A percentile compares a stretch with the other conserved stretches of the same genome.
Conservation (phyloP, 2,329 filamentous ascomycete genomes). For the Fusarium pseudoanthophilum region DNA sequence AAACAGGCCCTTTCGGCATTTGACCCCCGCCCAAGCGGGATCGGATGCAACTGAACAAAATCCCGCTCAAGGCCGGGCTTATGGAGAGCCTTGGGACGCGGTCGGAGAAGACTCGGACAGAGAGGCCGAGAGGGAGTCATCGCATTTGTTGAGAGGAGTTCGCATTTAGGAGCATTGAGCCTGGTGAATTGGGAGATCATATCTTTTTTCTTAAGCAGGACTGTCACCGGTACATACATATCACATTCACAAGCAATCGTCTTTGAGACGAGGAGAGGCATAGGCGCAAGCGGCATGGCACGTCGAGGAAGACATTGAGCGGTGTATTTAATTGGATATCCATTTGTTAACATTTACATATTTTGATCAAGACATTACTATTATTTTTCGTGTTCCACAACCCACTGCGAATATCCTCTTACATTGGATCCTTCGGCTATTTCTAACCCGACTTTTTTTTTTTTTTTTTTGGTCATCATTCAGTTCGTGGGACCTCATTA, state of each 20-base stretch:
- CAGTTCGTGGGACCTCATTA: background rate
- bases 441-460: background rate
- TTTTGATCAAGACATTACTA: conserved; percentile 15
- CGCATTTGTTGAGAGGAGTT: conserved; percentile 38
- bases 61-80: conserved; percentile 35
- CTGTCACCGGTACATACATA: conserved; percentile 17
- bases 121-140: conserved; percentile 22
- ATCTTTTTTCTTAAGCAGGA: conserved; percentile 7
- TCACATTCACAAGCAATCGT: conserved; percentile 21
- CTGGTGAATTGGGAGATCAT: conserved; percentile 15
- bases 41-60: conserved; percentile 14
- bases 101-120: conserved; percentile 26
- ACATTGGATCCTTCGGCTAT: conserved; percentile 10
- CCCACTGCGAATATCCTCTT: background rate
- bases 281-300: conserved; percentile 29
- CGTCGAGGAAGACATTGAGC: conserved; percentile 25
- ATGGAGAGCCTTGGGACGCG: conserved; percentile 21
- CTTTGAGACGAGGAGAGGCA: conserved; percentile 21
- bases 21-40: conserved; percentile 26
- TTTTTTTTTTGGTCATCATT: background rate
- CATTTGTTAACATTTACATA: conserved; percentile 38
- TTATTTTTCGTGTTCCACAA: conserved; percentile 1
- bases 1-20: conserved; percentile 21
- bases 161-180: conserved; percentile 11
- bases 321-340: conserved; percentile 40